Conservation (phyloP, 2,329 filamentous ascomycete species). For the Talaromyces sp. region DNA sequence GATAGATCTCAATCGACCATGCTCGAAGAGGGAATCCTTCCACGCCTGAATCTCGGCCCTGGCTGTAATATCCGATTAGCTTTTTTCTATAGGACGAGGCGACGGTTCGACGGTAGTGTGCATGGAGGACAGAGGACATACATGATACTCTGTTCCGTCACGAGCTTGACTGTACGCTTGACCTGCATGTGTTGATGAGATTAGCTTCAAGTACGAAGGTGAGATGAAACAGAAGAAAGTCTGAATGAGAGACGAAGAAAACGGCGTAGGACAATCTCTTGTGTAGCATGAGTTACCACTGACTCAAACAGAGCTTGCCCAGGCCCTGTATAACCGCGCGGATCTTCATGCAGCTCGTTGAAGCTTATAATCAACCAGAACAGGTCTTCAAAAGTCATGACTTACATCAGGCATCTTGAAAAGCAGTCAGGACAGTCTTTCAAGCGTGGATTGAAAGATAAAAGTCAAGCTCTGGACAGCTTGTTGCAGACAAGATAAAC, state of each 20-base stretch:
- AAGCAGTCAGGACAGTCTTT: neutral
- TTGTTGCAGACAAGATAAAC: neutral
- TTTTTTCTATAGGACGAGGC: neutral
- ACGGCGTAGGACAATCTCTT: neutral
- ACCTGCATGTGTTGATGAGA: constrained; percentile 45
- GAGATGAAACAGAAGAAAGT: neutral
- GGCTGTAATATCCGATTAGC: constrained; percentile 36
- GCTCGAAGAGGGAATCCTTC: constrained; percentile 88
- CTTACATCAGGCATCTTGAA: constrained; percentile 47
- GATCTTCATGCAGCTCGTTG: neutral
- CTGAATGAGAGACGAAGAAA: neutral
- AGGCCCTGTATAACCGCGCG: neutral
- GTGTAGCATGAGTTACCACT: neutral
- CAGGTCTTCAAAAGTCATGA: constrained; percentile 13
- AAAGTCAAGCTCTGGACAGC: neutral
- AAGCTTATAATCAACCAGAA: neutral
- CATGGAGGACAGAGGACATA: constrained; percentile 50
- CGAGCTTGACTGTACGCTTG: constrained; percentile 85
- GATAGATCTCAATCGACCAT: constrained; percentile 83
- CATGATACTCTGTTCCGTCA: constrained; percentile 88
- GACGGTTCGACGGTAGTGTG: neutral
- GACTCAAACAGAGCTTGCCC: neutral
- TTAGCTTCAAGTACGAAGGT: neutral
- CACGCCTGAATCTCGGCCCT: constrained; percentile 74
- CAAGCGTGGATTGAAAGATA: neutral